Conservation (phyloP, 2,329 filamentous ascomycete genomes). For the Aspergillus ustus region DNA sequence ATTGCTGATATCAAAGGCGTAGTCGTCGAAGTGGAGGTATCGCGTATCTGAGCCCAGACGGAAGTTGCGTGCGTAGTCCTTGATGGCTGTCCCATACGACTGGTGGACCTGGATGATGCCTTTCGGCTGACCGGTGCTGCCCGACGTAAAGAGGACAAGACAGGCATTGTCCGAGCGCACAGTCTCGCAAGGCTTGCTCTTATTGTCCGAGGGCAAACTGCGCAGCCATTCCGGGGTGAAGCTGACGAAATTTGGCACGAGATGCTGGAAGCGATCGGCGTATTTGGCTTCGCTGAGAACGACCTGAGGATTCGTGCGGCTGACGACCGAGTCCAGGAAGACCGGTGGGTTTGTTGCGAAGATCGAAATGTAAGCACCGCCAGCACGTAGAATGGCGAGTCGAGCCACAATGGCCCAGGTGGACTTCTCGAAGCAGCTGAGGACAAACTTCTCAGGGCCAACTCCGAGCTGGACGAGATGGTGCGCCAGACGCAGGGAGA, state of each 20-base stretch:
- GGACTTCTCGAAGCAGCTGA: neutral
- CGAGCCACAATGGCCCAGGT: neutral
- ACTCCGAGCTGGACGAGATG: conserved; percentile 7
- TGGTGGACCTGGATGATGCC: conserved; percentile 1
- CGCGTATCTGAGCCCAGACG: neutral
- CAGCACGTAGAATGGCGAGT: neutral
- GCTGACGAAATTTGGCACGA: neutral
- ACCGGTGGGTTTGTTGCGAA: neutral
- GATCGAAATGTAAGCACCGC: neutral
- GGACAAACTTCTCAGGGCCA: neutral
- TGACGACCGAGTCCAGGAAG: neutral
- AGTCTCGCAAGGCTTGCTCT: neutral
- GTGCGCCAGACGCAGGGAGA: neutral
- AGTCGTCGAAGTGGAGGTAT: neutral
- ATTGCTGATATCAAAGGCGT: conserved; percentile 12
- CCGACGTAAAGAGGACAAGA: neutral
- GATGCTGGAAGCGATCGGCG: conserved; percentile 1
- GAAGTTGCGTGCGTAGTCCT: neutral
- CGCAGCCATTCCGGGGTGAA: neutral
- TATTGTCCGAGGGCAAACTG: neutral
- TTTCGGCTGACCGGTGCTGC: conserved; percentile 1
- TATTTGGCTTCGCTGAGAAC: neutral
- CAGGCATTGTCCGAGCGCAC: neutral
- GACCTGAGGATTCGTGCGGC: neutral
- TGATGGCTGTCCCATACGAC: neutral